These are phyloP conservation scores for Agrocybe pediades DNA, from an alignment of 768 basidiomycete genomes.

Conservation along the genomic window DNA sequence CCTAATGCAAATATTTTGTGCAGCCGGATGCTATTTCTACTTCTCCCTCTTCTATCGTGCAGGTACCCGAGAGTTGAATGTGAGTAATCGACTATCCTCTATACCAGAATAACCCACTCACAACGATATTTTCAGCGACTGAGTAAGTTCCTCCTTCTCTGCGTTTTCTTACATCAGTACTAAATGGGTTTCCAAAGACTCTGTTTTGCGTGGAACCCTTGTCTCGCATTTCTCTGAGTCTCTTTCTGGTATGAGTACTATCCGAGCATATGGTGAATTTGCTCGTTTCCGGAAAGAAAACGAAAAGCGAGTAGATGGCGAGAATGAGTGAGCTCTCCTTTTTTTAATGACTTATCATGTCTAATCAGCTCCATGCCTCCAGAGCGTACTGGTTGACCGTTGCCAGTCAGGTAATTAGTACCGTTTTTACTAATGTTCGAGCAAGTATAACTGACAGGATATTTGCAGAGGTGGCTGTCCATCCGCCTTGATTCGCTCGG, in stretches of 20 bases:
- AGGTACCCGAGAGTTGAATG: slow-evolving; percentile 85
- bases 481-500: slow-evolving; percentile 89
- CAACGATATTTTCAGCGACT: slow-evolving; percentile 42
- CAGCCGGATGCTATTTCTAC: slow-evolving; percentile 49
- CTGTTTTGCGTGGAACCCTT: slow-evolving; percentile 77
- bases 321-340: slow-evolving; percentile 45
- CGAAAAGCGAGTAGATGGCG: slow-evolving; percentile 68
- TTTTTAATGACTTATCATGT: too few relatives aligned
- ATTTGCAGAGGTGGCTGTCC: slow-evolving; percentile 70
- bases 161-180: not conserved
- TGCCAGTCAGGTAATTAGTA: slow-evolving; percentile 61
- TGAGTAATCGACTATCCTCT: slow-evolving; percentile 20
- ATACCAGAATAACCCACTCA: not conserved
- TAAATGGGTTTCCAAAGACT: slow-evolving; percentile 45
- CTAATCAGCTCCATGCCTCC: not conserved
- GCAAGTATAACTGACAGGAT: not conserved
- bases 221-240: slow-evolving; percentile 94
- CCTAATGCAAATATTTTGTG: not conserved
- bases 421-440: not conserved
- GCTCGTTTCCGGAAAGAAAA: slow-evolving; percentile 80
- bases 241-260: slow-evolving; percentile 80
- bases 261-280: slow-evolving; percentile 81
- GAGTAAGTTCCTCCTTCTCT: slow-evolving; percentile 31
- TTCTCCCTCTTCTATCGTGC: slow-evolving; percentile 80
- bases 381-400: slow-evolving; percentile 86